These are phyloP conservation scores for Exophiala alcalophila DNA, from an alignment of 2,329 filamentous ascomycete species.

Conservation along the genomic window DNA sequence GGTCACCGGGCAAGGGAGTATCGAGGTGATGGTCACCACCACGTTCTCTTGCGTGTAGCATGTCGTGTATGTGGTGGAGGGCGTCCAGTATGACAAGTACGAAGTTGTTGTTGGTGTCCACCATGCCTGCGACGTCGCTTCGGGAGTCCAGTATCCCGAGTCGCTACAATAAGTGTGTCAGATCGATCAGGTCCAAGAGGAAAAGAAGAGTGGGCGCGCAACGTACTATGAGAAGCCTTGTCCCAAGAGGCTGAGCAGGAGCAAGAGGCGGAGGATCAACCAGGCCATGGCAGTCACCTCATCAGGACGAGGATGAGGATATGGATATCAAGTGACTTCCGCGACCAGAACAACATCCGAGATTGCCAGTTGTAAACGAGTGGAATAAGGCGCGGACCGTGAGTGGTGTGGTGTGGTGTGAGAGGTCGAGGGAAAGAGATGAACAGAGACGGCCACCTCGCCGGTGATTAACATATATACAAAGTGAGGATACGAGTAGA, in stretches of 20 bases:
- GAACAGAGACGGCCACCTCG: too few species aligned
- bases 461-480: too few species aligned
- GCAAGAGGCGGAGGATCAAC: not conserved
- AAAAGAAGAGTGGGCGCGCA: not conserved
- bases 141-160: conserved; percentile 22
- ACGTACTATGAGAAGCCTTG: conserved; percentile 16
- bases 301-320: conserved; percentile 1
- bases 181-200: not conserved
- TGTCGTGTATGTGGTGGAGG: conserved; percentile 24
- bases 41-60: conserved; percentile 22
- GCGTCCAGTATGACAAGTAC: conserved; percentile 24
- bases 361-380: too few species aligned
- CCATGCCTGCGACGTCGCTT: conserved; percentile 15
- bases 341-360: too few species aligned
- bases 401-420: too few species aligned
- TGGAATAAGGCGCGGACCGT: too few species aligned
- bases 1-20: conserved; percentile 23
- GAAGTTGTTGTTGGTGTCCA: conserved; percentile 27
- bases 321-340: too few species aligned
- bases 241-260: conserved; percentile 9
- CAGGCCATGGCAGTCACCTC: conserved; percentile 4
- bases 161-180: conserved; percentile 11
- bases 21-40: conserved; percentile 25
- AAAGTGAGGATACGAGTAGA: too few species aligned
- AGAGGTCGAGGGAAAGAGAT: too few species aligned